These are phyloP conservation scores for Cordyceps cateniannulata DNA, from an alignment of 2,329 filamentous ascomycete species.

Conservation along the genomic window DNA sequence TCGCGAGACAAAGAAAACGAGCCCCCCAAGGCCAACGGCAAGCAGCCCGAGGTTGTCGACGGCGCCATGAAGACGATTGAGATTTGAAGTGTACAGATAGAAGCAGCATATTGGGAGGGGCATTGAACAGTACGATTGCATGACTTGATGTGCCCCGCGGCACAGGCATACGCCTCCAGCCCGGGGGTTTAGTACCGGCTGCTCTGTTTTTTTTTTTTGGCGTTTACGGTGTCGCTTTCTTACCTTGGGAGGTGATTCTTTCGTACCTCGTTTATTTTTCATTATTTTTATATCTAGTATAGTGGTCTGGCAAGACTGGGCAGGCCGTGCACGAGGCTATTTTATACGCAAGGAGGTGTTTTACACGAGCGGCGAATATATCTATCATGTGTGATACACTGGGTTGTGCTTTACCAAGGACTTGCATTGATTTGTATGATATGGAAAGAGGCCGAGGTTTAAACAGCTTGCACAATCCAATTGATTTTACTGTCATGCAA, in stretches of 20 bases:
- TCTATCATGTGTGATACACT: not conserved
- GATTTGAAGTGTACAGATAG: constrained; percentile 35
- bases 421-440: not conserved
- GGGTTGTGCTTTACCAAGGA: not conserved
- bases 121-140: constrained; percentile 12
- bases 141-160: constrained; percentile 6
- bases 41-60: constrained; percentile 37
- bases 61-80: constrained; percentile 57
- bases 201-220: not conserved
- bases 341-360: not conserved
- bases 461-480: not conserved
- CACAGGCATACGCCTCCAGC: not conserved
- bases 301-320: constrained; percentile 2
- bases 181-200: not conserved
- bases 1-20: constrained; percentile 32
- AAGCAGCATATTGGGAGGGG: constrained; percentile 13
- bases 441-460: not conserved
- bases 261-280: not conserved
- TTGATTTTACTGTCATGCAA: too few species aligned
- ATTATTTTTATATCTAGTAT: not conserved
- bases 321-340: not conserved
- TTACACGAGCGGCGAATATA: not conserved
- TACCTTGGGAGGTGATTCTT: not conserved
- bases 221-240: constrained; percentile 9
- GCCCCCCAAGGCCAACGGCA: constrained; percentile 36